Percentiles rank a stretch among this genome's conserved stretches.
Evolutionary conservation across 345 rosid genomes (phyloP).

Genomic region (Salix viminalis): DNA sequence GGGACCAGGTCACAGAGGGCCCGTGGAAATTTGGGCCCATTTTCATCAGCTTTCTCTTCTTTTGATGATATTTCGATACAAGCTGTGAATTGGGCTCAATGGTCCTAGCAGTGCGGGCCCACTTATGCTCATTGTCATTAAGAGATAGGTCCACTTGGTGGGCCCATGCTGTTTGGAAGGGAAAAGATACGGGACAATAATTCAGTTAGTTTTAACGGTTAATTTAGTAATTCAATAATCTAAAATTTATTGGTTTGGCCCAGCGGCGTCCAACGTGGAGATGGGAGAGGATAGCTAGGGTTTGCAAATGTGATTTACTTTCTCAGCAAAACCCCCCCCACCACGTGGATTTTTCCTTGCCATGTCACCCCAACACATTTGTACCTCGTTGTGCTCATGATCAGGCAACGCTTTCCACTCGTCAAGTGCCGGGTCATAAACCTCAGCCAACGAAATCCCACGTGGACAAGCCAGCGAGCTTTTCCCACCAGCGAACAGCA

Average conservation of each 20-base stretch:
- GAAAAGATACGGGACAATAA: too few species aligned
- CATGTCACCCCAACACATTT: slow-evolving; percentile 51
- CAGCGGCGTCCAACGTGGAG: slow-evolving; percentile 6
- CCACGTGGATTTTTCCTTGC: slow-evolving; percentile 51
- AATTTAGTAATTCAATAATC: too few species aligned
- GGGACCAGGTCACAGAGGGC: slow-evolving; percentile 1
- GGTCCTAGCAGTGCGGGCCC: neutral
- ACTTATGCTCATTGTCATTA: neutral
- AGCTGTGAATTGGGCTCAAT: neutral
- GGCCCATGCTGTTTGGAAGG: too few species aligned
- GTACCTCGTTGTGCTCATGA: slow-evolving; percentile 40
- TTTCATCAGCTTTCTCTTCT: slow-evolving; percentile 9
- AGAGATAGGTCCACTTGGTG: neutral
- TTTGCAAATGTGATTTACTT: slow-evolving; percentile 17
- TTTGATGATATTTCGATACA: neutral
- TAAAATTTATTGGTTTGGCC: neutral
- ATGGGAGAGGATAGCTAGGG: slow-evolving; percentile 14
- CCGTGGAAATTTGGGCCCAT: neutral
- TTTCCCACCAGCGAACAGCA: slow-evolving; percentile 38
- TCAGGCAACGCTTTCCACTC: slow-evolving; percentile 36
- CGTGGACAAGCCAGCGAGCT: slow-evolving; percentile 17
- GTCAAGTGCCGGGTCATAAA: slow-evolving; percentile 31
- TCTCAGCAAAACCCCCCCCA: slow-evolving; percentile 45
- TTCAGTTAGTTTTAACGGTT: too few species aligned
- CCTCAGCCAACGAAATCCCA: slow-evolving; percentile 45